Percentiles rank a stretch among this genome's conserved stretches.
Conservation (phyloP, 2,329 filamentous ascomycete genomes). For the Alternaria sp. region DNA sequence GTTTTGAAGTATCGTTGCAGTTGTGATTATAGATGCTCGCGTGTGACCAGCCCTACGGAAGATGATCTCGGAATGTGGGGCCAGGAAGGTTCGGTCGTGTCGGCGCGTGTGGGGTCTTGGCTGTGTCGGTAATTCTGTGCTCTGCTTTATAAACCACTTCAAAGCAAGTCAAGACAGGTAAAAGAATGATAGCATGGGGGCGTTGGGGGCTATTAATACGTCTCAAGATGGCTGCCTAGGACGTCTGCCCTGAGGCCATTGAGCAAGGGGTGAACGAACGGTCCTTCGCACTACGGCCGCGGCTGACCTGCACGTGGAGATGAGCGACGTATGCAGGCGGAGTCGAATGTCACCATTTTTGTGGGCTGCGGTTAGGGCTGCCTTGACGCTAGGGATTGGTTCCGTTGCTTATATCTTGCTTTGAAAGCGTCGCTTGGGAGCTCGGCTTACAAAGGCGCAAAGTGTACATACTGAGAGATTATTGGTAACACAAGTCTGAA, state of each 20-base stretch:
- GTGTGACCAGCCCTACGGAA: background rate
- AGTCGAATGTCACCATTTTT: background rate
- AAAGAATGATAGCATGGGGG: background rate
- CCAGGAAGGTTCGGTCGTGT: background rate
- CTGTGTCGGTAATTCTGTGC: background rate
- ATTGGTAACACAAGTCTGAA: background rate
- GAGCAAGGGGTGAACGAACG: background rate
- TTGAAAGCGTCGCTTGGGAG: background rate
- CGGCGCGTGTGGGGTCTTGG: conserved; percentile 7
- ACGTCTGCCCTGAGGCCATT: background rate
- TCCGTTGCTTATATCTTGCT: background rate
- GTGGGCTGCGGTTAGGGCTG: conserved; percentile 1
- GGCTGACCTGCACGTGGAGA: background rate
- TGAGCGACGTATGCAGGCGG: background rate
- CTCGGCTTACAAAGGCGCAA: background rate
- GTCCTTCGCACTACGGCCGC: background rate
- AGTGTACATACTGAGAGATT: background rate
- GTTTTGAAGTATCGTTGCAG: too few species aligned
- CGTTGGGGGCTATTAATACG: background rate
- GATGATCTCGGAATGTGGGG: background rate
- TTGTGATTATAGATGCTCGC: background rate
- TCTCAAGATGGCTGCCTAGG: background rate
- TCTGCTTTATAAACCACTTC: background rate
- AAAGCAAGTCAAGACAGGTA: background rate
- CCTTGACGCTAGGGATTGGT: background rate